These are phyloP conservation scores for Omphalea diandra DNA, from an alignment of 441 rosid genomes.

Conservation along the genomic window DNA sequence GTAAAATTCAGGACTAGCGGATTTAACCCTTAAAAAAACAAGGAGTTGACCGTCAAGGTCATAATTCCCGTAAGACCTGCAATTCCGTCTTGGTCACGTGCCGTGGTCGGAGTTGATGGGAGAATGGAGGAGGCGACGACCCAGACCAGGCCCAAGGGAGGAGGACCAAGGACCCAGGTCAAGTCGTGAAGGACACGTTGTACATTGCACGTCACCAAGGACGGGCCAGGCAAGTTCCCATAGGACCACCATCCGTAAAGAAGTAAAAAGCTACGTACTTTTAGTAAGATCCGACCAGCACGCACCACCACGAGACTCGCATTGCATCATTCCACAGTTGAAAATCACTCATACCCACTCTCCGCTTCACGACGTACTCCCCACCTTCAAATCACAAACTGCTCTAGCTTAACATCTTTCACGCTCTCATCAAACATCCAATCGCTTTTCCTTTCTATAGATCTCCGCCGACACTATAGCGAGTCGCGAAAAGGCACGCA, in stretches of 20 bases:
- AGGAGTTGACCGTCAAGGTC: no score
- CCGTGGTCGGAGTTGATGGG: no score
- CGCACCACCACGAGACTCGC: slow-evolving; percentile 16
- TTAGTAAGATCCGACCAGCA: slow-evolving; percentile 8
- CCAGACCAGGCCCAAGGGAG: neutral
- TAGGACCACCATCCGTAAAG: neutral
- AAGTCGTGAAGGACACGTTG: slow-evolving; percentile 15
- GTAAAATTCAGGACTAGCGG: no score
- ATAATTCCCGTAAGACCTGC: no score
- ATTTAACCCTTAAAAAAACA: no score
- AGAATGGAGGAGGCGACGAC: neutral
- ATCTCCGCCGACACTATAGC: slow-evolving; percentile 42
- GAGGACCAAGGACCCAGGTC: neutral
- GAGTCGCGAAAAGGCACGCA: slow-evolving; percentile 6
- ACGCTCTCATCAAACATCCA: neutral
- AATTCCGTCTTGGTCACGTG: neutral
- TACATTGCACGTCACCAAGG: slow-evolving; percentile 7
- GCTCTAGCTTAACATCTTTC: neutral
- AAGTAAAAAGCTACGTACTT: neutral
- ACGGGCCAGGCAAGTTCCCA: slow-evolving; percentile 9
- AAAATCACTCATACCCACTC: neutral
- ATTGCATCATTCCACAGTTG: neutral
- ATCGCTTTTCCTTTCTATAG: neutral
- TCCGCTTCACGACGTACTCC: neutral
- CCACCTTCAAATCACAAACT: neutral